Percentiles rank a stretch among this genome's conserved stretches.
Conservation (phyloP, 2,329 filamentous ascomycete species). For the Myriosclerotinia duriaeana region DNA sequence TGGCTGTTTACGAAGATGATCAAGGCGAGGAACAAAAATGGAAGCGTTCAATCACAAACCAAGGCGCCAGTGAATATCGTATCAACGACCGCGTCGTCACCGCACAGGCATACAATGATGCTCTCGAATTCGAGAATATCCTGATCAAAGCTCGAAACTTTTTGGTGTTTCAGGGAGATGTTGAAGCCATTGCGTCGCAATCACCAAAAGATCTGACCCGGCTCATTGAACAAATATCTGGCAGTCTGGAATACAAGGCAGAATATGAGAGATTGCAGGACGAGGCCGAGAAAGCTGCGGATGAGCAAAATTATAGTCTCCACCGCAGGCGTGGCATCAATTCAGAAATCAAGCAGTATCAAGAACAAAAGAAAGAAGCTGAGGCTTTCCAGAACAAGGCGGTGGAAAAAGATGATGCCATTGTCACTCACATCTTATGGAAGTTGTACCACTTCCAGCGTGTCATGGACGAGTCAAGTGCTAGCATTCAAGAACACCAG, state of each 20-base stretch:
- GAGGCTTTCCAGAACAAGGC: slow-evolving; percentile 91
- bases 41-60: slow-evolving; percentile 90
- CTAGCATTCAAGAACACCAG: slow-evolving; percentile 88
- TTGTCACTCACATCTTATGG: slow-evolving; percentile 93
- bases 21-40: slow-evolving; percentile 91
- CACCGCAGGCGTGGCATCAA: slow-evolving; percentile 91
- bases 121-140: slow-evolving; percentile 90
- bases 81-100: slow-evolving; percentile 92
- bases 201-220: slow-evolving; percentile 90
- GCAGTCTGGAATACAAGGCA: slow-evolving; percentile 88
- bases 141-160: slow-evolving; percentile 98
- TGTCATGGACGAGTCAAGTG: slow-evolving; percentile 86
- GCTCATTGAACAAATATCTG: slow-evolving; percentile 95
- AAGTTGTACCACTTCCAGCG: slow-evolving; percentile 95
- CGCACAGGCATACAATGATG: slow-evolving; percentile 89
- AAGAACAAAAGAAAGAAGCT: slow-evolving; percentile 93
- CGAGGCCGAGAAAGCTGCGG: slow-evolving; percentile 80
- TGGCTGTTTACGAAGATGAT: slow-evolving; percentile 98
- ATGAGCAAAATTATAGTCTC: slow-evolving; percentile 85
- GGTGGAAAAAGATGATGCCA: slow-evolving; percentile 84
- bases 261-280: slow-evolving; percentile 91
- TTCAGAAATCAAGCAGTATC: slow-evolving; percentile 95
- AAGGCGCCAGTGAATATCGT: slow-evolving; percentile 89
- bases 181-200: slow-evolving; percentile 94
- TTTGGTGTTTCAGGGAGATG: slow-evolving; percentile 96